Base-by-base conservation (phyloP, 2,329 filamentous ascomycete species). In the Coniochaeta hoffmannii region DNA sequence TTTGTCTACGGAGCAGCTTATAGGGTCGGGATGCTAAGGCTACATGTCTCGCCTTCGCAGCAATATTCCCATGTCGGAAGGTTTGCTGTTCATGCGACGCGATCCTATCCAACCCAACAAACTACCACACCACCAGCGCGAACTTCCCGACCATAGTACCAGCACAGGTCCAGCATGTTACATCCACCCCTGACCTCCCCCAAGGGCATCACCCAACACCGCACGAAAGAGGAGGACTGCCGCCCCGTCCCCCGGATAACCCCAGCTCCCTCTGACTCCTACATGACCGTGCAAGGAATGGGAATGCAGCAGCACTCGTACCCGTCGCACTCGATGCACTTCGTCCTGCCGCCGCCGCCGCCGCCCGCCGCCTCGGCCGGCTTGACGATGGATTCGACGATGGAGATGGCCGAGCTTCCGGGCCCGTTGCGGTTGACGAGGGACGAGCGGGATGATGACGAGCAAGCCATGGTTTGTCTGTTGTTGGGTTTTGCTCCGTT, bases 281-380 rank as follows among this genome's bases (percentile, higher is more conserved):
- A 80, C 71, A 81, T 75, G 35, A 81, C 72, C 9, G 69, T 72
- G 59, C 79, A 82, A 22, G 76, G 77, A 54, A 74, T 73, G 1
- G 75, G 74, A 57, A 82, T 79, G 63, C 79, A 82, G 65, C 79
- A 82, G 65, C 78, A 82, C 53, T 78, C 70, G 60, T 71, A 75
- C 35, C 73, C 76, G 59, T 74, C 77, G 60, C 77, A 79, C 61
- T 78, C 72, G 58, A 79, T 69, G 62, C 77, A 80, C 56, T 71
- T 73, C 1, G 75, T 76, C 64, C 75, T 73, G 41, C 67, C 67
- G 11, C 41, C 41, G 3, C 19, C 11, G 64, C 75, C 72, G 41
- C 67, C 67, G 11, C 41, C 41, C 6, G 41, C 11, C 8, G 41
- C 41, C 38, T 68, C 68, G 50, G 72, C 72, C 8, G 76, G 74